phyloP scores from a whole-genome alignment of 768 basidiomycete genomes.

The Tricholoma flavovirens region DNA sequence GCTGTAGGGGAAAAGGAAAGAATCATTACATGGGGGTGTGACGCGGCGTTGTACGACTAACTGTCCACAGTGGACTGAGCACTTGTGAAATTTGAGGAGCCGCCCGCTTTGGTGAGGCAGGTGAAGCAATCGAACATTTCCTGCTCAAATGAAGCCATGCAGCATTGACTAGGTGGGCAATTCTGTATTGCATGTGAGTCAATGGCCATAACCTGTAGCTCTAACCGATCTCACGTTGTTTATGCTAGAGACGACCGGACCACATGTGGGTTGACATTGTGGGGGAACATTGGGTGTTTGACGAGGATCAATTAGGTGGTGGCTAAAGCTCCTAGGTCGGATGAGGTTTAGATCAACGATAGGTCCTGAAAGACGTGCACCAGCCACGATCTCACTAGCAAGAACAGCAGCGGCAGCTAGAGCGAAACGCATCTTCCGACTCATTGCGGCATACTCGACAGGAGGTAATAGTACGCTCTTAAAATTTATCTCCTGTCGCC shows the following conservation, averaged over 20 bases:
- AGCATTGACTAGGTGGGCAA: constrained; percentile 30
- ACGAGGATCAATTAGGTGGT: constrained; percentile 9
- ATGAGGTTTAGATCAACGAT: not conserved
- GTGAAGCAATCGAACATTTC: constrained; percentile 36
- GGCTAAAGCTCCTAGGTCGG: not conserved
- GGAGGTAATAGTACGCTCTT: too few species aligned
- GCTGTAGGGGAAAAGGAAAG: not conserved
- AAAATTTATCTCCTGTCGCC: too few species aligned
- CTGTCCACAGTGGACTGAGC: not conserved
- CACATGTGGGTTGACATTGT: constrained; percentile 28
- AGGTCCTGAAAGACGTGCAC: not conserved
- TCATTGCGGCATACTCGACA: too few species aligned
- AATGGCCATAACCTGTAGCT: not conserved
- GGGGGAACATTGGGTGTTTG: constrained; percentile 23
- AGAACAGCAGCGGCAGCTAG: not conserved
- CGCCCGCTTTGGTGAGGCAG: constrained; percentile 26
- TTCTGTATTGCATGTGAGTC: constrained; percentile 12
- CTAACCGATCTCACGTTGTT: constrained; percentile 11
- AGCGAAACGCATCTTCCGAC: not conserved
- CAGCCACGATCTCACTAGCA: not conserved
- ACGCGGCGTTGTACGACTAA: not conserved
- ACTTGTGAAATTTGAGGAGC: not conserved
- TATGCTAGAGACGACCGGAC: constrained; percentile 20
- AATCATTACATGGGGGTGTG: not conserved
- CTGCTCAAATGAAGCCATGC: constrained; percentile 32